Conservation (phyloP, 495 filamentous ascomycete genomes). For the Penicillium goetzii region DNA sequence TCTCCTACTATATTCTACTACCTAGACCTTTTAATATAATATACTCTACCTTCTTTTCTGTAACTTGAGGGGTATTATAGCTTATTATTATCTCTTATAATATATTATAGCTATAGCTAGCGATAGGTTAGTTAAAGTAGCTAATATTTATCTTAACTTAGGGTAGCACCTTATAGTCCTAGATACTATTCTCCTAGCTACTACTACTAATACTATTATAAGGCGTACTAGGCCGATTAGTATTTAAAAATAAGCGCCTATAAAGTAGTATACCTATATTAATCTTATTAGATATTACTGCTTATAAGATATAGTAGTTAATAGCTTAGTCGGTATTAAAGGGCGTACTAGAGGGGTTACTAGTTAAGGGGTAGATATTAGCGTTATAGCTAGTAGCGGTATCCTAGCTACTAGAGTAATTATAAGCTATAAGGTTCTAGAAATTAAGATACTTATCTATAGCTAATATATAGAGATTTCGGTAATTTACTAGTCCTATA, state of each 20-base stretch:
- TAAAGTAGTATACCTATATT: slow-evolving; percentile 85
- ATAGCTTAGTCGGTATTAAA: slow-evolving; percentile 69
- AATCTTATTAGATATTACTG: slow-evolving; percentile 68
- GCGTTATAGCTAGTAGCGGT: slow-evolving; percentile 70
- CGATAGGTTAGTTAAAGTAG: slow-evolving; percentile 30
- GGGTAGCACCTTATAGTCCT: slow-evolving; percentile 71
- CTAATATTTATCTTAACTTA: slow-evolving; percentile 29
- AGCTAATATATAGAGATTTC: too few relatives aligned
- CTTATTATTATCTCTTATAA: slow-evolving; percentile 61
- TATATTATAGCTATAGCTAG: slow-evolving; percentile 72
- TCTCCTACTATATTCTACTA: slow-evolving; percentile 92
- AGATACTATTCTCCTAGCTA: slow-evolving; percentile 75
- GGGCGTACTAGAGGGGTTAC: slow-evolving; percentile 61
- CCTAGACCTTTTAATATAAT: slow-evolving; percentile 65
- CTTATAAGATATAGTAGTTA: slow-evolving; percentile 62
- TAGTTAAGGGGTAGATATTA: slow-evolving; percentile 63
- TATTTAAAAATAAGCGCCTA: slow-evolving; percentile 75
- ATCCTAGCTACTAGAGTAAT: slow-evolving; percentile 75
- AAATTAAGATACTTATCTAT: slow-evolving; percentile 71
- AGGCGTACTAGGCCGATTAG: slow-evolving; percentile 66
- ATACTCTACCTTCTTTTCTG: slow-evolving; percentile 64
- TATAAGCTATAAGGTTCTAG: slow-evolving; percentile 81
- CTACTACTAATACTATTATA: slow-evolving; percentile 71
- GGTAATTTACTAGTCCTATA: too few relatives aligned
- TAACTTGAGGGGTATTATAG: slow-evolving; percentile 70